phyloP scores from a whole-genome alignment of 2,329 filamentous ascomycete species.

The Cladophialophora psammophila region DNA sequence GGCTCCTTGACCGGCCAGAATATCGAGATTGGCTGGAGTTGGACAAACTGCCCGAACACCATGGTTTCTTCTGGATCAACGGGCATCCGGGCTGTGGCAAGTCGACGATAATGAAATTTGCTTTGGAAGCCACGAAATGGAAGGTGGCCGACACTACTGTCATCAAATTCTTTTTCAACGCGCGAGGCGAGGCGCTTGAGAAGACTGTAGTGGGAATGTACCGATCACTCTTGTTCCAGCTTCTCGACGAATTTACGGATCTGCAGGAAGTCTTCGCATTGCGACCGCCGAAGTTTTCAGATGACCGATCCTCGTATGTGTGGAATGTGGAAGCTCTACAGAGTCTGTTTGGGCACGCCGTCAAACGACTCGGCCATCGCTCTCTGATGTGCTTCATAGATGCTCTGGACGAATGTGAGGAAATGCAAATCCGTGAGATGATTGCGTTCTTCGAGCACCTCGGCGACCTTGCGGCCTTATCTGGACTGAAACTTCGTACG shows the following conservation, averaged over 20 bases:
- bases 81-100: slow-evolving; percentile 55
- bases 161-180: slow-evolving; percentile 61
- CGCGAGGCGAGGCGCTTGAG: slow-evolving; percentile 54
- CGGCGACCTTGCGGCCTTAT: slow-evolving; percentile 31
- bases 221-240: slow-evolving; percentile 57
- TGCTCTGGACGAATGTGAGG: slow-evolving; percentile 57
- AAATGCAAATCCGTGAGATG: slow-evolving; percentile 49
- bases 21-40: slow-evolving; percentile 52
- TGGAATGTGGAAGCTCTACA: slow-evolving; percentile 43
- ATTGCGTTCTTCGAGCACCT: slow-evolving; percentile 48
- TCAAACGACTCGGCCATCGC: slow-evolving; percentile 41
- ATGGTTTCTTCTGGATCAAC: slow-evolving; percentile 48
- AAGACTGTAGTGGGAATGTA: slow-evolving; percentile 59
- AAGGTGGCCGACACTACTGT: slow-evolving; percentile 32
- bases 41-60: slow-evolving; percentile 34
- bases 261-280: slow-evolving; percentile 45
- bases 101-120: slow-evolving; percentile 57
- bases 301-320: background rate
- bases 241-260: slow-evolving; percentile 49
- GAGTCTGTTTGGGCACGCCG: slow-evolving; percentile 41
- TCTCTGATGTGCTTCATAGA: slow-evolving; percentile 52
- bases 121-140: slow-evolving; percentile 20
- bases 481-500: slow-evolving; percentile 41
- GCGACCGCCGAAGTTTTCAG: too few species aligned
- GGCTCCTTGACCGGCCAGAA: slow-evolving; percentile 48